phyloP scores from a whole-genome alignment of 2,329 filamentous ascomycete species.

The Arthroderma uncinatum region DNA sequence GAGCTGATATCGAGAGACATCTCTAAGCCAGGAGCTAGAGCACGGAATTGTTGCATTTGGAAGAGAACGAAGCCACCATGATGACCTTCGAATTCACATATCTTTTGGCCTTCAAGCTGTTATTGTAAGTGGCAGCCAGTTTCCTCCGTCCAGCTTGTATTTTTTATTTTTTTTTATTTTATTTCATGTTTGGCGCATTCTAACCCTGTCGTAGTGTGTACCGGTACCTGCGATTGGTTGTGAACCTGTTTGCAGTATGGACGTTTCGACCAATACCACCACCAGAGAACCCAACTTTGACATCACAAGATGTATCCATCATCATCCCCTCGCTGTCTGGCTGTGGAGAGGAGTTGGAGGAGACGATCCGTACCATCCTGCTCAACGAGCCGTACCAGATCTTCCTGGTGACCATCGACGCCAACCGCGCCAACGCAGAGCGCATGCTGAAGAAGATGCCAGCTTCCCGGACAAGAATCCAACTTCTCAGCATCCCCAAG shows the following conservation, averaged over 20 bases:
- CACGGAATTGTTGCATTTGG: neutral
- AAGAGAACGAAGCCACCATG: conserved; percentile 6
- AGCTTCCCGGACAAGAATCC: conserved; percentile 54
- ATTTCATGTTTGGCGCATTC: too few relatives aligned
- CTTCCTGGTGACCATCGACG: conserved; percentile 76
- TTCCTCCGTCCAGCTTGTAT: neutral
- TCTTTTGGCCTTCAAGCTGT: conserved; percentile 14
- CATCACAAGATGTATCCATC: conserved; percentile 76
- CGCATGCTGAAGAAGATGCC: conserved; percentile 46
- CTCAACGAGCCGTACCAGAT: conserved; percentile 52
- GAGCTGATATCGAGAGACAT: neutral
- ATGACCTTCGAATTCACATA: conserved; percentile 15
- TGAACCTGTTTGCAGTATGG: conserved; percentile 80
- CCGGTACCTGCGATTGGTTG: conserved; percentile 73
- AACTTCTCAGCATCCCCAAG: conserved; percentile 65
- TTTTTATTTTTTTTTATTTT: conserved; percentile 7
- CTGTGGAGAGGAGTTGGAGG: conserved; percentile 68
- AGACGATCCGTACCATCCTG: conserved; percentile 55
- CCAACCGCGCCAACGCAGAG: conserved; percentile 59
- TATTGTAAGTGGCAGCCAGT: conserved; percentile 17
- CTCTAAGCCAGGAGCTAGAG: neutral
- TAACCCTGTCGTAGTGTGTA: conserved; percentile 52
- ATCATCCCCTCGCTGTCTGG: conserved; percentile 89
- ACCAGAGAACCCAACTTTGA: conserved; percentile 67
- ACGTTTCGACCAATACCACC: conserved; percentile 74